Evolutionary conservation across 768 basidiomycete species (phyloP), one percentile per base, ranked within the genome.

Genomic region (Pisolithus marmoratus): DNA sequence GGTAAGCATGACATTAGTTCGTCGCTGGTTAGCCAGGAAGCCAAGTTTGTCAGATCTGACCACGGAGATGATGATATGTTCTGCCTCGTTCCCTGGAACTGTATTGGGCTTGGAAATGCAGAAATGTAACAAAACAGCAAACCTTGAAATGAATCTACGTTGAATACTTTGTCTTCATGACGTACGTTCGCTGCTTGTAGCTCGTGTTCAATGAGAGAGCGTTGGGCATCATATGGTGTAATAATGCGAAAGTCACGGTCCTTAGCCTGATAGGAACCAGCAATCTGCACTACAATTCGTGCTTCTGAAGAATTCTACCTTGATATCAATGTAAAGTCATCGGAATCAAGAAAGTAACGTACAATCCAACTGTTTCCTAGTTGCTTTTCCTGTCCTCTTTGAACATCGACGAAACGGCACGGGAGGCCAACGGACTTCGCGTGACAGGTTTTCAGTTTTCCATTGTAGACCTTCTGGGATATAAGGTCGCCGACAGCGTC

Each of bases 1-100:
- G 29, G 84, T 86, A 31, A 91, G 74, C 87, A 92, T 88, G 44
- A 92, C 90, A 77, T 92, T 92, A 45, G 83, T 86, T 6, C 90
- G 76, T 9, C 83, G 75, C 6, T 74, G 50, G 57, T 80, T 82
- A 14, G 62, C 68, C 19, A 92, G 70, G 57, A 93, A 93, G 12
- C 90, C 90, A 20, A 79, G 66, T 17, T 65, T 70, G 5, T 66
- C 55, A 1, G 86, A 74, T 20, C 86, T 75, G 8, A 87, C 86
- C 5, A 86, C 58, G 5, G 86, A 89, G 29, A 90, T 69, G 48
- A 90, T 77, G 49, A 90, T 83, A 38, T 78, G 76, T 46, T 90
- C 82, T 48, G 83, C 83, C 63, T 92, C 90, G 71, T 91, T 92
- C 37, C 90, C 90, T 90, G 26, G 1, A 34, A 14, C 12, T 3